Conservation (phyloP, 2,329 filamentous ascomycete genomes). For the Ophiostoma sp. region DNA sequence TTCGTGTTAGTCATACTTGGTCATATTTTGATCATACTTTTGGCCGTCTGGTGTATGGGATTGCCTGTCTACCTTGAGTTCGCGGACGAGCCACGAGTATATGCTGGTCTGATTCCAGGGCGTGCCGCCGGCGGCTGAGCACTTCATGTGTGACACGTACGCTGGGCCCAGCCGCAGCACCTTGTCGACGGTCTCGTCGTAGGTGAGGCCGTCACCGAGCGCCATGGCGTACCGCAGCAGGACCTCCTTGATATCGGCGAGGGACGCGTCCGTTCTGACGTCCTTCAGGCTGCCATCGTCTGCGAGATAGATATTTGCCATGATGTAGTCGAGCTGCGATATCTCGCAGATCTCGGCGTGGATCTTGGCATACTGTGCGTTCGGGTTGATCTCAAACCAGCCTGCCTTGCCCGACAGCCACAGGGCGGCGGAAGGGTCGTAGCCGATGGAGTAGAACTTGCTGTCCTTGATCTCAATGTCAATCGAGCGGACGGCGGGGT, state of each 20-base stretch:
- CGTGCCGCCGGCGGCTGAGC: conserved; percentile 34
- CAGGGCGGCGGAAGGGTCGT: conserved; percentile 50
- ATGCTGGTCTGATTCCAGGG: conserved; percentile 46
- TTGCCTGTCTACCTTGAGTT: conserved; percentile 33
- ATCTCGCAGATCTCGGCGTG: conserved; percentile 59
- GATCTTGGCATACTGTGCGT: conserved; percentile 50
- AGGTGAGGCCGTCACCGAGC: conserved; percentile 49
- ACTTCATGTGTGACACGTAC: conserved; percentile 48
- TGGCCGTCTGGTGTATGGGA: not conserved
- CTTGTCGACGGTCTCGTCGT: conserved; percentile 45
- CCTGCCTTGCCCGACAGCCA: conserved; percentile 62
- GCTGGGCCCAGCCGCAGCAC: conserved; percentile 48
- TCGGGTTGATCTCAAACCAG: conserved; percentile 63
- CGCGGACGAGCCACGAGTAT: conserved; percentile 43
- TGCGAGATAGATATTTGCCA: conserved; percentile 52
- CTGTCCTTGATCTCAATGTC: conserved; percentile 48
- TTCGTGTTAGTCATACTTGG: not conserved
- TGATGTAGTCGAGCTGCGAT: conserved; percentile 57
- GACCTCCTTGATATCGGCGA: conserved; percentile 33
- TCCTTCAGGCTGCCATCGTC: conserved; percentile 31
- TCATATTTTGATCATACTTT: not conserved
- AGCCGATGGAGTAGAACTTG: conserved; percentile 57
- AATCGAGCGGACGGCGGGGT: conserved; percentile 32
- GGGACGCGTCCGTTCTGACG: conserved; percentile 30
- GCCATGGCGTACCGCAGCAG: conserved; percentile 47